Base-by-base conservation (phyloP, 2,329 filamentous ascomycete species). In the Alternaria conjuncta region DNA sequence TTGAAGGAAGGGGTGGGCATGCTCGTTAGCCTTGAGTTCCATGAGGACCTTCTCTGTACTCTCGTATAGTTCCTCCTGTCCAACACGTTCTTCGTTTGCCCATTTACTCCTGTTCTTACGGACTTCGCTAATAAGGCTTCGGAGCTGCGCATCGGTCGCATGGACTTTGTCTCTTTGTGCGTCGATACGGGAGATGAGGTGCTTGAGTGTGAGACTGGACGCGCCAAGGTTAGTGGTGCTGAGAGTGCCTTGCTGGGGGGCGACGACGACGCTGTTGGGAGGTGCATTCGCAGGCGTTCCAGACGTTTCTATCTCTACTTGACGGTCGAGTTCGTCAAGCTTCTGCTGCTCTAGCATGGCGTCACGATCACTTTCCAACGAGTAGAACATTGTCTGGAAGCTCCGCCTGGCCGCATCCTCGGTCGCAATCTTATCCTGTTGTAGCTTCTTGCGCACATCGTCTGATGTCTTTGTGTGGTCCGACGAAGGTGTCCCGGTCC, bases 261-360 rank as follows among this genome's bases (percentile, higher is more conserved):
- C 84, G 18, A 82, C 72, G 13, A 73, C 74, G 46, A 85, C 85
- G 67, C 83, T 83, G 63, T 83, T 83, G 74, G 89, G 87, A 57
- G 82, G 82, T 53, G 80, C 79, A 56, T 72, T 78, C 9, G 77
- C 80, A n/a, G 78, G 68, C 11, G 86, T 84, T 30, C 86, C 86
- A 28, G 94, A 94, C 86, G 97, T 96, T 81, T 99, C 96, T 13
- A 94, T 94, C 79, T 98, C 95, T 10, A 98, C 91, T 78, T 97
- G 94, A 78, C 96, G 92, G 79, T 99, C 96, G 1, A 96, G 94
- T 79, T 98, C 96, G 76, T 99, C 96, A 25, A 99, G 86, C 79
- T 95, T 93, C 80, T 98, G 94, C 81, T 99, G 96, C 80, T 99
- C 96, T 61, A 98, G 82, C 96, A 99, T 98, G 53, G 96, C 96